A percentile compares a stretch with the other conserved stretches of the same genome.
Conservation (phyloP, 1,139 yeast species). For the Blastobotrys capitulatus region DNA sequence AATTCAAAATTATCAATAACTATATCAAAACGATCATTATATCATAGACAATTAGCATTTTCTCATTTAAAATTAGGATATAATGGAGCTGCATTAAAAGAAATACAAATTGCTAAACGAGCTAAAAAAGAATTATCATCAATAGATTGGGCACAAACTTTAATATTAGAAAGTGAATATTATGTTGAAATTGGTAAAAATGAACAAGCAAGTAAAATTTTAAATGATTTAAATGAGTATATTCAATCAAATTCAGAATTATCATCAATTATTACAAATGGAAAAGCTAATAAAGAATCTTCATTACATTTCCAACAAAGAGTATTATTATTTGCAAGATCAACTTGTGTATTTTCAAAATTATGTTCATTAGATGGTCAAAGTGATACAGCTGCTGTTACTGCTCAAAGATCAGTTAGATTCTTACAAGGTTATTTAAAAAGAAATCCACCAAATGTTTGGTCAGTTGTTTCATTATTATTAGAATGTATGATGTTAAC, state of each 20-base stretch:
- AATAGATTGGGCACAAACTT: conserved; percentile 3
- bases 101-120: conserved; percentile 7
- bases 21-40: background rate
- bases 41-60: conserved; percentile 8
- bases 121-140: background rate
- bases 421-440: conserved; percentile 21
- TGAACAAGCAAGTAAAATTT: conserved; percentile 9
- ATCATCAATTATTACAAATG: conserved; percentile 10
- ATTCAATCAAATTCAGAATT: conserved; percentile 9
- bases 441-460: conserved; percentile 14
- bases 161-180: conserved; percentile 16
- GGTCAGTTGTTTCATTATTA: conserved; percentile 18
- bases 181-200: conserved; percentile 12
- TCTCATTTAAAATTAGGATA: conserved; percentile 18
- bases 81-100: conserved; percentile 17
- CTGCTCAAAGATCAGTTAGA: conserved; percentile 17
- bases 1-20: background rate
- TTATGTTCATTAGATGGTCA: conserved; percentile 15
- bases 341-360: conserved; percentile 15
- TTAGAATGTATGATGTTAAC: conserved; percentile 19
- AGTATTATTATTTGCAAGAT: conserved; percentile 16
- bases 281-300: conserved; percentile 16
- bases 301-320: conserved; percentile 19
- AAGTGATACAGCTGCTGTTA: conserved; percentile 18
- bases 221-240: conserved; percentile 12